These are phyloP conservation scores for Diaporthe velutina DNA, from an alignment of 2,329 filamentous ascomycete species.

Conservation along the genomic window DNA sequence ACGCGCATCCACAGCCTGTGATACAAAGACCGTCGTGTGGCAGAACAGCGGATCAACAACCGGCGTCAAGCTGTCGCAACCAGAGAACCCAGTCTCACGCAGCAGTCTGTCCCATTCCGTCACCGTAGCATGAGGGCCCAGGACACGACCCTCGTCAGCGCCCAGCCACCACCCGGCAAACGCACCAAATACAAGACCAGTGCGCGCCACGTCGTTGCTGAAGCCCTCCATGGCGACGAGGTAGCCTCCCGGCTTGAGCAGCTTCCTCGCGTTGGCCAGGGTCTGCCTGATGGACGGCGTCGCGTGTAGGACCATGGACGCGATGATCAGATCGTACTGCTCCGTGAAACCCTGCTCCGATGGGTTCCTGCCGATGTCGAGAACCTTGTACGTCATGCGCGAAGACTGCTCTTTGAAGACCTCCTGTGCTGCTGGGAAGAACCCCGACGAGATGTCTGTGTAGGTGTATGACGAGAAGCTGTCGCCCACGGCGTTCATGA, in stretches of 20 bases:
- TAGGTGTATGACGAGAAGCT: constrained; percentile 2
- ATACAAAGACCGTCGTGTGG: constrained; percentile 38
- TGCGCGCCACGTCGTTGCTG: not conserved
- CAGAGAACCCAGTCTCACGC: constrained; percentile 43
- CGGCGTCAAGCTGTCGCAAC: constrained; percentile 42
- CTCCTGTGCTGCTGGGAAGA: constrained; percentile 49
- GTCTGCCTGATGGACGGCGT: constrained; percentile 42
- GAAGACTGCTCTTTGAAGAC: not conserved
- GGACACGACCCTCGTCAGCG: not conserved
- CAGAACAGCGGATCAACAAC: constrained; percentile 26
- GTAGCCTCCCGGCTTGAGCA: constrained; percentile 48
- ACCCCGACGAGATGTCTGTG: constrained; percentile 36
- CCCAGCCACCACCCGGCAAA: not conserved
- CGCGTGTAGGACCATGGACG: constrained; percentile 48
- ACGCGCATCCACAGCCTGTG: constrained; percentile 40
- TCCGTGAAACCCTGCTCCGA: constrained; percentile 47
- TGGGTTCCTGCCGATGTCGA: constrained; percentile 47
- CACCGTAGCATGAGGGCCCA: not conserved
- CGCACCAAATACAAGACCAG: not conserved
- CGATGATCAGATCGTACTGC: constrained; percentile 49
- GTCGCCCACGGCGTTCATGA: not conserved
- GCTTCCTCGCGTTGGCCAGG: constrained; percentile 43
- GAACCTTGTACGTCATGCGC: constrained; percentile 11
- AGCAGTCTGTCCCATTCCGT: constrained; percentile 36
- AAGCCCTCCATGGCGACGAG: not conserved